phyloP scores from a whole-genome alignment of 495 filamentous ascomycete species.

The Hypoxylon perforatum region DNA sequence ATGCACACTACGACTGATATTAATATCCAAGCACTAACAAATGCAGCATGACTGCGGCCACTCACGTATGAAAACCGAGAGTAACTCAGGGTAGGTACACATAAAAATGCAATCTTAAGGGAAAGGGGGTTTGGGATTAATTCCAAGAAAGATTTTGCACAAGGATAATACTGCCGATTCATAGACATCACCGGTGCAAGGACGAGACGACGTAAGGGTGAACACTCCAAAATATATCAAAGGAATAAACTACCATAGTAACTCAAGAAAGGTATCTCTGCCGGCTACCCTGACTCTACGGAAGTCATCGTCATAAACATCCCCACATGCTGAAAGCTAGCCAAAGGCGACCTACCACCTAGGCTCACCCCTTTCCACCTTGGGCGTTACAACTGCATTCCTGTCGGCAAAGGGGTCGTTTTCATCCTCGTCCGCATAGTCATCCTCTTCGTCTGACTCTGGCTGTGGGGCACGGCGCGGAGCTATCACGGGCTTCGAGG shows the following conservation, averaged over 20 bases:
- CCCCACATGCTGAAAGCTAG: not conserved
- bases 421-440: conserved; percentile 71
- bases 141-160: too few species aligned
- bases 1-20: too few species aligned
- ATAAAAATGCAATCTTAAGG: not conserved
- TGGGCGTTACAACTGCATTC: conserved; percentile 75
- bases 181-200: not conserved
- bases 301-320: not conserved
- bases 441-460: conserved; percentile 55
- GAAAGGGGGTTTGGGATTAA: not conserved
- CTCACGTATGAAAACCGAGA: too few species aligned
- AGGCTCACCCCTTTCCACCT: conserved; percentile 63
- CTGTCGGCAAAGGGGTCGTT: conserved; percentile 83
- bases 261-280: conserved; percentile 29
- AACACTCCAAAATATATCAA: not conserved
- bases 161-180: not conserved
- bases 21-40: too few species aligned
- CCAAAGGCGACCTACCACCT: conserved; percentile 56
- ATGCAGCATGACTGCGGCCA: too few species aligned
- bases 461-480: conserved; percentile 46
- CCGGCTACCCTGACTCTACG: conserved; percentile 9
- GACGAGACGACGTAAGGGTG: not conserved
- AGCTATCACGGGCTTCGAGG: conserved; percentile 52
- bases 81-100: too few species aligned
- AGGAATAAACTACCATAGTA: not conserved